These are phyloP conservation scores for Aspergillus sclerotiicarbonarius DNA, from an alignment of 495 filamentous ascomycete genomes.

Conservation along the genomic window DNA sequence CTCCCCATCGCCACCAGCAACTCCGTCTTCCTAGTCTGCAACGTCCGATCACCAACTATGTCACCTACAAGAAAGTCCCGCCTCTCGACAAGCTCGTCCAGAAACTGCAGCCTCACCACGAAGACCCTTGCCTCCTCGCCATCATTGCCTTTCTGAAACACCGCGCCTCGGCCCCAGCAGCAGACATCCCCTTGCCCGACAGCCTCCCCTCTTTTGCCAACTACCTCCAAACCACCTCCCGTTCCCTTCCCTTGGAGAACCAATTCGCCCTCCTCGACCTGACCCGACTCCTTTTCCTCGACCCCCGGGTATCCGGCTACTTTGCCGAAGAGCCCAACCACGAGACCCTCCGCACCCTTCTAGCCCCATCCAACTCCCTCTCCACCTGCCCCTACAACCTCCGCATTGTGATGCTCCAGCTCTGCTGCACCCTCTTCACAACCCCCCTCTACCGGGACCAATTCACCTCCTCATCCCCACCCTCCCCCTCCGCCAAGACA, in stretches of 20 bases:
- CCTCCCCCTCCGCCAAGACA: slow-evolving; percentile 17
- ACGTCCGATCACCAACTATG: slow-evolving; percentile 58
- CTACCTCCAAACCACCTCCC: slow-evolving; percentile 30
- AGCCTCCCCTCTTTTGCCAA: slow-evolving; percentile 46
- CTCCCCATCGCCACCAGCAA: slow-evolving; percentile 69
- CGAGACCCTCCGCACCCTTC: slow-evolving; percentile 59
- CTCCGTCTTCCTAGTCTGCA: slow-evolving; percentile 70
- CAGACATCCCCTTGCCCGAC: slow-evolving; percentile 45
- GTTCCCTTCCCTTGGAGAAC: slow-evolving; percentile 40
- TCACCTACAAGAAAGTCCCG: slow-evolving; percentile 75
- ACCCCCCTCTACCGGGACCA: slow-evolving; percentile 49
- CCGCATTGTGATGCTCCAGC: slow-evolving; percentile 71
- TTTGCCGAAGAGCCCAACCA: slow-evolving; percentile 73
- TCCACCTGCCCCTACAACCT: slow-evolving; percentile 70
- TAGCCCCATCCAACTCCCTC: slow-evolving; percentile 55
- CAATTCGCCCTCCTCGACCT: slow-evolving; percentile 81
- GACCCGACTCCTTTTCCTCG: slow-evolving; percentile 70
- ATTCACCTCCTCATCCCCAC: slow-evolving; percentile 37
- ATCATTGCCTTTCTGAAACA: slow-evolving; percentile 64
- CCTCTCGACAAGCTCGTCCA: slow-evolving; percentile 79
- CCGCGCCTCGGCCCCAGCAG: slow-evolving; percentile 32
- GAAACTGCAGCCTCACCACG: slow-evolving; percentile 61
- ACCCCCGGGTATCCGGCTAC: slow-evolving; percentile 81
- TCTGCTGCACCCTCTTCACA: slow-evolving; percentile 62
- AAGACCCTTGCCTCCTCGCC: slow-evolving; percentile 51